Evolutionary conservation across 1,139 yeast species (phyloP).

Genomic region (Eremothecium coryli): DNA sequence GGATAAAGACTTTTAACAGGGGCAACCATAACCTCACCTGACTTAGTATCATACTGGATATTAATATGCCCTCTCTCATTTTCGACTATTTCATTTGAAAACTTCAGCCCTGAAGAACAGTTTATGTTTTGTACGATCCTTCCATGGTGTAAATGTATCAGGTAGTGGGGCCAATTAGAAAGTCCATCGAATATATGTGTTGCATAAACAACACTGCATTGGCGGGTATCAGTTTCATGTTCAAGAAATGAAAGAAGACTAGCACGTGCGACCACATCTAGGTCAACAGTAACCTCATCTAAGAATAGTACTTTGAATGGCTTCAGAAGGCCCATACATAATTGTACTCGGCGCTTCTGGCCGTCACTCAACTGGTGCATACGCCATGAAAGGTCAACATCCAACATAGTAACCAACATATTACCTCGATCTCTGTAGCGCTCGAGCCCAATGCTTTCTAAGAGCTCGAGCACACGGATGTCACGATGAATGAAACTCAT

Average conservation of each 20-base stretch:
- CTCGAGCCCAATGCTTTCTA: conserved; percentile 79
- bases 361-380: conserved; percentile 93
- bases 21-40: conserved; percentile 29
- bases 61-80: conserved; percentile 9
- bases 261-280: conserved; percentile 84
- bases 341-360: conserved; percentile 85
- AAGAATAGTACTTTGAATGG: conserved; percentile 81
- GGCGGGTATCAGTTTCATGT: conserved; percentile 56
- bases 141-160: conserved; percentile 76
- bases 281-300: conserved; percentile 93
- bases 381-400: conserved; percentile 81
- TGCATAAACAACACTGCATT: conserved; percentile 76
- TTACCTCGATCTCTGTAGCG: conserved; percentile 67
- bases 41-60: conserved; percentile 31
- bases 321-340: conserved; percentile 83
- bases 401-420: conserved; percentile 61
- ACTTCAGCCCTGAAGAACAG: conserved; percentile 31
- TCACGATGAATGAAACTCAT: conserved; percentile 86
- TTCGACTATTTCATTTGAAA: conserved; percentile 18
- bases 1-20: conserved; percentile 49
- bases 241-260: conserved; percentile 60
- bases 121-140: conserved; percentile 31
- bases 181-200: conserved; percentile 96
- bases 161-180: conserved; percentile 77
- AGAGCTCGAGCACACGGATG: conserved; percentile 70